A percentile compares a stretch with the other conserved stretches of the same genome.
phyloP scores from a whole-genome alignment of 306 rosid species.

The Senna siamea region DNA sequence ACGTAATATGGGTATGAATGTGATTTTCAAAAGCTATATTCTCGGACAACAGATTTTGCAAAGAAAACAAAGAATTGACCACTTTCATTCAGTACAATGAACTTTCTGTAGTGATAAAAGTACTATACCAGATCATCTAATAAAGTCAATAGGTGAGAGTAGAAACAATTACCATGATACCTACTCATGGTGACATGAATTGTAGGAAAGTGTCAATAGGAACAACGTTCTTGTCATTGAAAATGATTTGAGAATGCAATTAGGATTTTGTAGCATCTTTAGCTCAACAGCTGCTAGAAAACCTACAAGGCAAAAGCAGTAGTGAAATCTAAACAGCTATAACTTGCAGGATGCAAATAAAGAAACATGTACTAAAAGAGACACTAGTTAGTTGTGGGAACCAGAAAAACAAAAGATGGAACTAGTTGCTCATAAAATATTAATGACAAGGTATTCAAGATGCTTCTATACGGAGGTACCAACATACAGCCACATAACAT shows the following conservation, averaged over 20 bases:
- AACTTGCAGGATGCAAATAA: not conserved
- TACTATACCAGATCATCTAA: conserved; percentile 32
- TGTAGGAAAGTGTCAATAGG: conserved; percentile 10
- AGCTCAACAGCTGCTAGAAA: conserved; percentile 13
- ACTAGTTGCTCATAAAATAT: not conserved
- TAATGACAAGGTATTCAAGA: not conserved
- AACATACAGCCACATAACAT: not conserved
- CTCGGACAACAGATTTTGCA: not conserved
- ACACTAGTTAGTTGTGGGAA: not conserved
- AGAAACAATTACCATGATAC: conserved; percentile 31
- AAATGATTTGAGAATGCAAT: conserved; percentile 29
- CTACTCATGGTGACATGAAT: conserved; percentile 14
- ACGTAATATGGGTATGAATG: not conserved
- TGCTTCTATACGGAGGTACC: not conserved
- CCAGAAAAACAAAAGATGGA: not conserved
- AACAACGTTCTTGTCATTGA: conserved; percentile 24
- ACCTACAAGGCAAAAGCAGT: conserved; percentile 25
- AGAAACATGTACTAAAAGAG: not conserved
- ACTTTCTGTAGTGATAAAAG: conserved; percentile 23
- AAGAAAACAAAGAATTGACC: not conserved
- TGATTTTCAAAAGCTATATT: not conserved
- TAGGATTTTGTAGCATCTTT: conserved; percentile 13
- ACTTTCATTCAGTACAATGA: conserved; percentile 29
- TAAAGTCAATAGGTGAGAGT: conserved; percentile 30
- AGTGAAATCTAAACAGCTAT: conserved; percentile 15